Percentiles rank a stretch among this genome's conserved stretches.
phyloP scores from a whole-genome alignment of 2,329 filamentous ascomycete species.

The Plenodomus biglobosus region DNA sequence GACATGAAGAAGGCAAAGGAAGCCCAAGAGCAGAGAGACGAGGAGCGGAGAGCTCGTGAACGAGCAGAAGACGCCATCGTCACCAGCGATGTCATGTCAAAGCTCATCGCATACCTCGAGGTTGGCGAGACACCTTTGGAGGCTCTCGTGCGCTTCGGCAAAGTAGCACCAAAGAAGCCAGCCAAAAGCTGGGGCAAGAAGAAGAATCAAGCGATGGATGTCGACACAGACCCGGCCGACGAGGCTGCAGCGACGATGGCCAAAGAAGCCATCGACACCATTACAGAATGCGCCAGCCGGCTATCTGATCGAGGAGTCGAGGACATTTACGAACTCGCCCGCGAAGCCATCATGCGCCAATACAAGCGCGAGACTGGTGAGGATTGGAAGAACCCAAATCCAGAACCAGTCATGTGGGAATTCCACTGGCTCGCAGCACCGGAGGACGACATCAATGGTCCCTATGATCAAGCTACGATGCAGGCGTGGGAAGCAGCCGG shows the following conservation, averaged over 20 bases:
- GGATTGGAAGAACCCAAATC: slow-evolving; percentile 67
- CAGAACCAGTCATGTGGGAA: slow-evolving; percentile 68
- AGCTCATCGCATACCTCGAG: slow-evolving; percentile 72
- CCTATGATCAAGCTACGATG: slow-evolving; percentile 85
- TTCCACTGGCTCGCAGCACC: slow-evolving; percentile 89
- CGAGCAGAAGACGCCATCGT: slow-evolving; percentile 73
- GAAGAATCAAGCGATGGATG: slow-evolving; percentile 64
- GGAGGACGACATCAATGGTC: slow-evolving; percentile 79
- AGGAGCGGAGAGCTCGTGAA: slow-evolving; percentile 70
- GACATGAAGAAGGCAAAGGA: slow-evolving; percentile 87
- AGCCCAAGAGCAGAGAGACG: slow-evolving; percentile 82
- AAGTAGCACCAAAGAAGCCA: slow-evolving; percentile 53
- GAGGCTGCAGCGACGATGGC: slow-evolving; percentile 70
- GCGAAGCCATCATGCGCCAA: slow-evolving; percentile 79
- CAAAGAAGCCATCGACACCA: slow-evolving; percentile 72
- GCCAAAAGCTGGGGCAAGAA: slow-evolving; percentile 52
- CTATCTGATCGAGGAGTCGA: slow-evolving; percentile 78
- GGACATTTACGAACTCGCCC: slow-evolving; percentile 89
- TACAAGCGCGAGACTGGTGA: slow-evolving; percentile 85
- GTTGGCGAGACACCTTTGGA: slow-evolving; percentile 84
- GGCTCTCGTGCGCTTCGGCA: slow-evolving; percentile 78
- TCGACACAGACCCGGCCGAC: slow-evolving; percentile 61
- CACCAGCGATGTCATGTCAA: slow-evolving; percentile 71
- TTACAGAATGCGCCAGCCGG: slow-evolving; percentile 88
- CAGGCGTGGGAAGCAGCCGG: slow-evolving; percentile 86